These are phyloP conservation scores for Oryza australiensis DNA, from an alignment of 176 grass and related monocot genomes.

Conservation along the genomic window DNA sequence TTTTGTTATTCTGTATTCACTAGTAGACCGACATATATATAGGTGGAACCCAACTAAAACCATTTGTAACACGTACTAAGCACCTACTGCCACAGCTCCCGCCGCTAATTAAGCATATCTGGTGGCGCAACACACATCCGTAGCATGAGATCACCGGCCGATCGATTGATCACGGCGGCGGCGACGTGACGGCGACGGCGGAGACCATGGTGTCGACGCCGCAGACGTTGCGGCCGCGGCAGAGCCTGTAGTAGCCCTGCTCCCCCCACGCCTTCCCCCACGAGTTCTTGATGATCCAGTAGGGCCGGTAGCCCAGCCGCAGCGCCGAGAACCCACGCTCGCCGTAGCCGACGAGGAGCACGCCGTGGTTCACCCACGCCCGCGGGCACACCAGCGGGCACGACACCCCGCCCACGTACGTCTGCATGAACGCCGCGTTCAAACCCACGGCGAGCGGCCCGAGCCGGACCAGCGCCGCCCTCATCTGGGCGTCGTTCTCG, in stretches of 20 bases:
- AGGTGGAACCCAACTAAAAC: too few species aligned
- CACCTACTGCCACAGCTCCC: too few species aligned
- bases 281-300: constrained; percentile 92
- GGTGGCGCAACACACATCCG: too few species aligned
- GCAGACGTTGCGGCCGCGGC: constrained; percentile 71
- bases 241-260: constrained; percentile 62
- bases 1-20: too few species aligned
- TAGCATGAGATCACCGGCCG: background rate
- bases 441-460: constrained; percentile 71
- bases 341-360: constrained; percentile 80
- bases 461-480: constrained; percentile 53
- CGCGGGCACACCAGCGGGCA: constrained; percentile 82
- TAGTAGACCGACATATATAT: too few species aligned
- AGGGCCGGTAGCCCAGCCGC: constrained; percentile 58
- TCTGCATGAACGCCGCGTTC: constrained; percentile 94
- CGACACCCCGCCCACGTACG: constrained; percentile 71
- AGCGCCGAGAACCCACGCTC: constrained; percentile 66
- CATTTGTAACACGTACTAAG: too few species aligned
- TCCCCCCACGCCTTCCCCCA: constrained; percentile 83
- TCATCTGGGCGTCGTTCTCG: constrained; percentile 57
- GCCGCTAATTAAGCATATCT: background rate
- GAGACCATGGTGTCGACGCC: constrained; percentile 96
- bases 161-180: too few species aligned
- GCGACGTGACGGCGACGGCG: constrained; percentile 50
- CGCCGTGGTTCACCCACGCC: constrained; percentile 76